Evolutionary conservation across 73 alveolate genomes (phyloP).

Genomic region (Paramecium octaurelia): DNA sequence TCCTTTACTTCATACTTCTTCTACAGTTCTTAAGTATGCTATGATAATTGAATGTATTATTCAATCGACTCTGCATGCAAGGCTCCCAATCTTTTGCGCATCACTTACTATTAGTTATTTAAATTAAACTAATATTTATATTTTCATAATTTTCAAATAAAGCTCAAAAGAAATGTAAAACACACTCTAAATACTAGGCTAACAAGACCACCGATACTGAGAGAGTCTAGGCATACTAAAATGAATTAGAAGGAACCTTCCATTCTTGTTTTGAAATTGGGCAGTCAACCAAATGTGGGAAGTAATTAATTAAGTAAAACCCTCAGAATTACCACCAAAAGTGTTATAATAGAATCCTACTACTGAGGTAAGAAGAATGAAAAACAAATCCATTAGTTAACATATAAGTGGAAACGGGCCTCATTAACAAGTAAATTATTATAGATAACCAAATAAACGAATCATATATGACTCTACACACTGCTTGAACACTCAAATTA

Average conservation of each 20-base stretch:
- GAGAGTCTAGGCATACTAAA: slow-evolving; percentile 6
- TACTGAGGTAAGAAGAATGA: neutral
- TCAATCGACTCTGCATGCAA: neutral
- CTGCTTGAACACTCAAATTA: neutral
- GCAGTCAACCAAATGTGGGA: neutral
- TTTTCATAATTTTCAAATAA: neutral
- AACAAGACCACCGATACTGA: neutral
- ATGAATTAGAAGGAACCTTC: neutral
- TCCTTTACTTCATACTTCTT: too few relatives aligned
- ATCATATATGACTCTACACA: neutral
- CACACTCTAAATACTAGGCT: neutral
- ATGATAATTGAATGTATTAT: neutral
- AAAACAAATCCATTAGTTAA: neutral
- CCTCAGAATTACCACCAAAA: neutral
- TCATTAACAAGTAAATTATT: neutral
- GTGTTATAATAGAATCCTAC: neutral
- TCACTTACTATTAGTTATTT: neutral
- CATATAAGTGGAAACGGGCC: neutral
- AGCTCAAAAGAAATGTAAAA: neutral
- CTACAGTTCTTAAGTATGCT: neutral
- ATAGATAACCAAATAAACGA: neutral
- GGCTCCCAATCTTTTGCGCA: slow-evolving; percentile 19
- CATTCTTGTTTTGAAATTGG: neutral
- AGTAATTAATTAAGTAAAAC: neutral
- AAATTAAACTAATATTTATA: neutral